These are phyloP conservation scores for Stephanodiscus triporus DNA, from an alignment of 108 stramenopile species.

Conservation along the genomic window DNA sequence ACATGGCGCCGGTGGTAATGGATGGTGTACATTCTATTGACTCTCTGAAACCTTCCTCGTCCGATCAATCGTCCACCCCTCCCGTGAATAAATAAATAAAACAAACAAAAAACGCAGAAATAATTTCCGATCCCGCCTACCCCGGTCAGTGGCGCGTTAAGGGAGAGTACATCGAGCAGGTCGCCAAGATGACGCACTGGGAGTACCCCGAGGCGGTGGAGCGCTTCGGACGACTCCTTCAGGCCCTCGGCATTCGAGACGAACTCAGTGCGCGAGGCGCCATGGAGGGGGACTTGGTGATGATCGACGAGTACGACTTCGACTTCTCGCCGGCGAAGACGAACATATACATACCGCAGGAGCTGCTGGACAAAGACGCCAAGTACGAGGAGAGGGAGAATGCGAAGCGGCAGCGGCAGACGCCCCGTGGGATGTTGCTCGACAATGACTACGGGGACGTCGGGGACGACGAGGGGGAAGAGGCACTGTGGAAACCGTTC, in stretches of 20 bases:
- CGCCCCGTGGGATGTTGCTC: slow-evolving; percentile 37
- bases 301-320: slow-evolving; percentile 91
- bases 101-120: too few relatives aligned
- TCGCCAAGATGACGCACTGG: slow-evolving; percentile 95
- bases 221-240: slow-evolving; percentile 87
- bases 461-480: slow-evolving; percentile 54
- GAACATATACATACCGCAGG: slow-evolving; percentile 87
- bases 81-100: not conserved
- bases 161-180: slow-evolving; percentile 85
- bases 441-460: slow-evolving; percentile 17
- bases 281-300: slow-evolving; percentile 86
- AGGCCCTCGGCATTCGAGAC: slow-evolving; percentile 80
- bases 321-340: slow-evolving; percentile 81
- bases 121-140: slow-evolving; percentile 86
- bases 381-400: slow-evolving; percentile 47
- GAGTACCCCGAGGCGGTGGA: slow-evolving; percentile 92
- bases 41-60: not conserved
- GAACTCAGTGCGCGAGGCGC: slow-evolving; percentile 82
- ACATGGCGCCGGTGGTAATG: not conserved
- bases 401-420: slow-evolving; percentile 16
- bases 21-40: not conserved
- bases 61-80: not conserved
- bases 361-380: slow-evolving; percentile 77
- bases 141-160: slow-evolving; percentile 89
- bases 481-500: slow-evolving; percentile 70